Base-by-base conservation (phyloP, 2,329 filamentous ascomycete species). In the Phaeophleospora eucalypticola region DNA sequence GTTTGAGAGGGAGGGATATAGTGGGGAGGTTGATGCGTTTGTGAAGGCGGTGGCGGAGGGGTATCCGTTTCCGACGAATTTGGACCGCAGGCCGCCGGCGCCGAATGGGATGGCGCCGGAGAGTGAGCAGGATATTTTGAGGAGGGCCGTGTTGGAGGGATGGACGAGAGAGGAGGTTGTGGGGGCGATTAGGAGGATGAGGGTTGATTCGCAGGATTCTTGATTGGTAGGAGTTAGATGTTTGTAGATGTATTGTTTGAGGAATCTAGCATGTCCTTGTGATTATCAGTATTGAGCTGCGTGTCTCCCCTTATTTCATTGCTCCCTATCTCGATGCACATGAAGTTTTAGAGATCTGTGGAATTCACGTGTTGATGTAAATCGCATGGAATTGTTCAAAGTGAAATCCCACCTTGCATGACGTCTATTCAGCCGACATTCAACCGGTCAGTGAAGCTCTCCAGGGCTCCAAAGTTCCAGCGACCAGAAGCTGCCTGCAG, bases 51-150 rank as follows among this genome's bases (percentile, higher is more conserved):
- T 83, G 4, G 77, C 68, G 0, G 76, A 82, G 27, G 80, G 78
- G 0, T 83, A 83, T 60, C 75, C 79, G 1, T 83, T 83, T 50
- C 80, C 80, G 0, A 82, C 79, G 4, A 82, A 83, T 60, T 53
- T 83, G 40, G 80, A 83, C 57, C 70, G 65, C 2, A 71, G 79
- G 39, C 73, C 78, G 1, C 80, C 80, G 0, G 73, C 71, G 21
- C 73, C 73, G 1, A 74, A 73, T 36, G 79, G 75, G 0, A 81
- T 83, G 80, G 78, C 79, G 8, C 80, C 80, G 2, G 72, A 75
- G 57, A 80, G 75, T 50, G 79, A 83, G 64, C 75, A 81, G 57
- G 73, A 78, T 44, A 36, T 81, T 10, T 49, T 82, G 21, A 37
- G 69, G 3, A 66, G 64, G 43, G 75, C 65, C 0, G 56, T 83